Evolutionary conservation across 75 land plant species (phyloP), one percentile per base, ranked within the genome.

Genomic region (Picea glauca): DNA sequence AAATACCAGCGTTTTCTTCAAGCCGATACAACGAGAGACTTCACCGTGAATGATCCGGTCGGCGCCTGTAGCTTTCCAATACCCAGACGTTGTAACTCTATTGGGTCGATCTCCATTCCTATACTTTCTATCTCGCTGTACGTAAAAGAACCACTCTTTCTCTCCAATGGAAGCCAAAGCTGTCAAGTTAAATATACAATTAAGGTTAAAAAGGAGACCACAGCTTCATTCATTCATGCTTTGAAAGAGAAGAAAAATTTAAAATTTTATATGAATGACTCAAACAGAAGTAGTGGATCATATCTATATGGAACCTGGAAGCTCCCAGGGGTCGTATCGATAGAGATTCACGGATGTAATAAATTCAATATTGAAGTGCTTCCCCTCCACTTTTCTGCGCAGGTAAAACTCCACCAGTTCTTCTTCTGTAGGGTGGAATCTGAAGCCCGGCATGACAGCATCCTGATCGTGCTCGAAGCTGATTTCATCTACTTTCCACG

Each of bases 351-450:
- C 79, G 23, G 81, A 79, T 54, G 85, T 85, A 62, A 92, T 92
- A 79, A 92, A 86, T 65, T 92, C 90, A 20, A 92, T 85, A 63
- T 81, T 86, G 82, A 90, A 84, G 35, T 79, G 78, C 61, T 84
- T 90, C 35, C 89, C 90, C 26, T 26, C 26, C 26, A 26, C 26
- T 26, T 26, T 26, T 26, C 26, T 26, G 26, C 26, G 26, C 59
- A 92, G 85, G 61, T 92, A 92, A 73, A 85, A 92, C 35, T 88
- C 92, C 40, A 92, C 81, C 7, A 92, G 81, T 74, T 92, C 93
- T 78, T 92, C 93, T 50, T 93, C 95, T 13, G 95, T 93, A 31
- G 95, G 95, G 32, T 93, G 95, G 81, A 93, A 93, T n/a, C 95
- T 80, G 74, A 93, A 93, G 3, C 95, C 95, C 38, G 93, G 95